Evolutionary conservation across 108 stramenopile genomes (phyloP).

Genomic region (Cylindrotheca closterium): DNA sequence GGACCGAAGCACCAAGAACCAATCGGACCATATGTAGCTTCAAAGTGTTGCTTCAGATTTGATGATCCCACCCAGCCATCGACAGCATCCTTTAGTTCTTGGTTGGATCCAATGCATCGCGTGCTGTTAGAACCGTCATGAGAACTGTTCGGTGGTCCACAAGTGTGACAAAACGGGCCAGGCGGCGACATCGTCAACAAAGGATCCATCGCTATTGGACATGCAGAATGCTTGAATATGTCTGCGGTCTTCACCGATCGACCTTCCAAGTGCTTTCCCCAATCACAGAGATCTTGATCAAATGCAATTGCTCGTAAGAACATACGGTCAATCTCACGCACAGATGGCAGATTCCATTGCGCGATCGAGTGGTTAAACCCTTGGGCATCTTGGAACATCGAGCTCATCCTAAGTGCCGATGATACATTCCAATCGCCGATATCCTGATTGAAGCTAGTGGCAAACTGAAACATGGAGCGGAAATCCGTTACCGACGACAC

Average conservation of each 20-base stretch:
- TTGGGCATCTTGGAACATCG: conserved; percentile 18
- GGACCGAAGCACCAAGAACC: no score
- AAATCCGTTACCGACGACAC: conserved; percentile 21
- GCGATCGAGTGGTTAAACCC: conserved; percentile 32
- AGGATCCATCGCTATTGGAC: no score
- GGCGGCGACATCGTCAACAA: no score
- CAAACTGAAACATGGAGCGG: conserved; percentile 29
- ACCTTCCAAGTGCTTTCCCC: conserved; percentile 25
- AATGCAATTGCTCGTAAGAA: conserved; percentile 22
- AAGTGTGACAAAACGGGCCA: conserved; percentile 33
- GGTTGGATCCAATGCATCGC: no score
- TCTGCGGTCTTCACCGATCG: no score
- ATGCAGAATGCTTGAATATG: no score
- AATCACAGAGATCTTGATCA: conserved; percentile 29
- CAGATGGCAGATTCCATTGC: conserved; percentile 26
- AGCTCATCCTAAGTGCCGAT: conserved; percentile 21
- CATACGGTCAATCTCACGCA: conserved; percentile 31
- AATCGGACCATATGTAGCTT: no score
- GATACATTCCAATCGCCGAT: conserved; percentile 15
- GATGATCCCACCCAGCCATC: no score
- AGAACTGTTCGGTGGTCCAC: no score
- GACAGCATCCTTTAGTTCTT: no score
- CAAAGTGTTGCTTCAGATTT: no score
- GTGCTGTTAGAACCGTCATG: no score
- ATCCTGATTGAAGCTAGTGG: not conserved